These are phyloP conservation scores for Amanita muscaria DNA, from an alignment of 768 basidiomycete genomes.

Conservation along the genomic window DNA sequence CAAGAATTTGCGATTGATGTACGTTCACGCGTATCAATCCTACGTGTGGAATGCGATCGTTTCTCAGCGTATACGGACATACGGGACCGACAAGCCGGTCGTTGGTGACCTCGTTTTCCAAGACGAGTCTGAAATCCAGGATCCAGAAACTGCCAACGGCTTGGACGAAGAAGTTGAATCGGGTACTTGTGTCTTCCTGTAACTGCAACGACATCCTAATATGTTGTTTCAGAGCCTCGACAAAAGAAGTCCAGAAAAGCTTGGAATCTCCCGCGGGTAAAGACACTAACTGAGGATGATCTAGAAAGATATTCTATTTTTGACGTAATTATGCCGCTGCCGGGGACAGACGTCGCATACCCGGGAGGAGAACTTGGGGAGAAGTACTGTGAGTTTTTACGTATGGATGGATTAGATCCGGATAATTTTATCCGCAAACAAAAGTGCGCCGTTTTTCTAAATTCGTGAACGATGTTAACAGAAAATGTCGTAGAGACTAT, in stretches of 20 bases:
- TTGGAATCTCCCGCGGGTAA: constrained; percentile 65
- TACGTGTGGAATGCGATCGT: constrained; percentile 98
- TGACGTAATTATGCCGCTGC: constrained; percentile 96
- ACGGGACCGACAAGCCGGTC: constrained; percentile 65
- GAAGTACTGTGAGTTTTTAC: constrained; percentile 73
- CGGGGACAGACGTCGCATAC: constrained; percentile 90
- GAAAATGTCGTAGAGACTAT: constrained; percentile 85
- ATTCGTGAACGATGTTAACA: too few species aligned
- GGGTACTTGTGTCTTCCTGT: constrained; percentile 1
- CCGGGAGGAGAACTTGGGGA: constrained; percentile 86
- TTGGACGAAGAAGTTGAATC: constrained; percentile 27
- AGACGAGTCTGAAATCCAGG: constrained; percentile 28
- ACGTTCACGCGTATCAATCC: constrained; percentile 96
- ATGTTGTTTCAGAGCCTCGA: constrained; percentile 16
- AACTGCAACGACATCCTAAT: constrained; percentile 1
- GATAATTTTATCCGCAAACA: constrained; percentile 86
- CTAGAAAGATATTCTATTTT: constrained; percentile 78
- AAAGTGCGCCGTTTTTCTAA: constrained; percentile 42
- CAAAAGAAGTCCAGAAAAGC: constrained; percentile 36
- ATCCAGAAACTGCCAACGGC: constrained; percentile 24
- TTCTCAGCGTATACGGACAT: constrained; percentile 80
- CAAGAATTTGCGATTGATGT: constrained; percentile 90
- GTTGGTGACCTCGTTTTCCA: constrained; percentile 88
- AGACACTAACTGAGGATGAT: constrained; percentile 70
- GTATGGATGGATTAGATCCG: constrained; percentile 82